These are phyloP conservation scores for Periconia digitata DNA, from an alignment of 2,329 filamentous ascomycete genomes.

Conservation along the genomic window DNA sequence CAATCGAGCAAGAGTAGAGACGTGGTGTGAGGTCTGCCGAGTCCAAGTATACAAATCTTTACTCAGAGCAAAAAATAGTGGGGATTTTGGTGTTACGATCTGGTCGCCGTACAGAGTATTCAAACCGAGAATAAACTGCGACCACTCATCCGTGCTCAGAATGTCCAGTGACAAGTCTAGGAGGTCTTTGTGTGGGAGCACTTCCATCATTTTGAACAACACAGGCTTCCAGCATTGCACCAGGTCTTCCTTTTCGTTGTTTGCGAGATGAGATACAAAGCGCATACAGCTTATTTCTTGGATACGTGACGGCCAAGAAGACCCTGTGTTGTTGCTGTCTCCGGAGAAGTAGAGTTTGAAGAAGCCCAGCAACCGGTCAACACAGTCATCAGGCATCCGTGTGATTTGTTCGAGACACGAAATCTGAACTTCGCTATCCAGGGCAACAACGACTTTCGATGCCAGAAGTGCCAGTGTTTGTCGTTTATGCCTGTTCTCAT, in stretches of 20 bases:
- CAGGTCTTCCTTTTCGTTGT: conserved; percentile 4
- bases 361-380: background rate
- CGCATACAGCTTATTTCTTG: conserved; percentile 15
- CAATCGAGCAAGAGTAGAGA: conserved; percentile 21
- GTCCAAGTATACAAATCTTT: conserved; percentile 13
- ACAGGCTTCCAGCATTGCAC: conserved; percentile 25
- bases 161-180: conserved; percentile 18
- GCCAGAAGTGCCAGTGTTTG: conserved; percentile 21
- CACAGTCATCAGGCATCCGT: conserved; percentile 10
- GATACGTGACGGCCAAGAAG: background rate
- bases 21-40: conserved; percentile 7
- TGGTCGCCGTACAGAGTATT: conserved; percentile 19
- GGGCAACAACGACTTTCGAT: conserved; percentile 4
- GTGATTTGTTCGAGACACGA: conserved; percentile 23
- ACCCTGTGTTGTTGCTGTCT: background rate
- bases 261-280: conserved; percentile 19
- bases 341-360: background rate
- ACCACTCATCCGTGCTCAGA: conserved; percentile 24
- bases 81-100: conserved; percentile 9
- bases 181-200: background rate
- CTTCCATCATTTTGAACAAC: conserved; percentile 17
- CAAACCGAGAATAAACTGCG: conserved; percentile 21
- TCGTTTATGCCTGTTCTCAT: conserved; percentile 6
- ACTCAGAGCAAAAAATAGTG: conserved; percentile 12
- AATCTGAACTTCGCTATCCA: conserved; percentile 12